phyloP scores from a whole-genome alignment of 1,284 basidiomycete genomes.

The Schizophyllum amplum region DNA sequence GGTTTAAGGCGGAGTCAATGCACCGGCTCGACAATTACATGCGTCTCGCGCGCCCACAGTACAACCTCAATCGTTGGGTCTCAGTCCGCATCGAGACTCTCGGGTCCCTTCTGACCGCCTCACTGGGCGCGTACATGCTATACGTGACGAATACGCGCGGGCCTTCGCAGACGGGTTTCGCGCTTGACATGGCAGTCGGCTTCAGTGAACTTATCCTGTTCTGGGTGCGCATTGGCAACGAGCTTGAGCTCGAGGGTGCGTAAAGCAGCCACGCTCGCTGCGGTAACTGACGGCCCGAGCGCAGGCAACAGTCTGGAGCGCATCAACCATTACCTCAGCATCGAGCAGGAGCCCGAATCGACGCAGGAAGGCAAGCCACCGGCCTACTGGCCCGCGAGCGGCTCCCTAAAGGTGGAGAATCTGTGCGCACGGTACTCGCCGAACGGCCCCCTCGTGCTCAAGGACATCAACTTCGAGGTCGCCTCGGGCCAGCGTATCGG shows the following conservation, averaged over 20 bases:
- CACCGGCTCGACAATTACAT: constrained; percentile 40
- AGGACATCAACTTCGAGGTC: constrained; percentile 46
- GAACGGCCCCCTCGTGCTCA: constrained; percentile 46
- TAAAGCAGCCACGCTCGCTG: constrained; percentile 3
- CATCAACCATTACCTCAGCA: constrained; percentile 62
- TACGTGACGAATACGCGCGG: constrained; percentile 30
- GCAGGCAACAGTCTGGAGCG: constrained; percentile 53
- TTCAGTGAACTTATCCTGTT: constrained; percentile 50
- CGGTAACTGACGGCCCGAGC: background rate
- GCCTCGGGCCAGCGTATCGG: constrained; percentile 56
- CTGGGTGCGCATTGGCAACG: constrained; percentile 45
- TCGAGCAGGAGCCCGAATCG: constrained; percentile 61
- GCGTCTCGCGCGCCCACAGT: constrained; percentile 37
- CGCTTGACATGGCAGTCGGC: constrained; percentile 46
- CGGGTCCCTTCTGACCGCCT: constrained; percentile 42
- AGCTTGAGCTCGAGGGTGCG: constrained; percentile 51
- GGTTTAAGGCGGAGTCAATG: constrained; percentile 38
- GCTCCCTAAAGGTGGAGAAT: constrained; percentile 55
- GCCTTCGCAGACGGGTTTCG: constrained; percentile 44
- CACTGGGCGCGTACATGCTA: constrained; percentile 46
- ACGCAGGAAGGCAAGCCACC: constrained; percentile 50
- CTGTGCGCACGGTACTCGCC: constrained; percentile 49
- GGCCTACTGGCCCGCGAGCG: constrained; percentile 74
- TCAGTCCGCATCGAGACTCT: constrained; percentile 43
- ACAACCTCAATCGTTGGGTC: constrained; percentile 54